phyloP scores from a whole-genome alignment of 1,284 basidiomycete species.

The Amanita bisporigera region DNA sequence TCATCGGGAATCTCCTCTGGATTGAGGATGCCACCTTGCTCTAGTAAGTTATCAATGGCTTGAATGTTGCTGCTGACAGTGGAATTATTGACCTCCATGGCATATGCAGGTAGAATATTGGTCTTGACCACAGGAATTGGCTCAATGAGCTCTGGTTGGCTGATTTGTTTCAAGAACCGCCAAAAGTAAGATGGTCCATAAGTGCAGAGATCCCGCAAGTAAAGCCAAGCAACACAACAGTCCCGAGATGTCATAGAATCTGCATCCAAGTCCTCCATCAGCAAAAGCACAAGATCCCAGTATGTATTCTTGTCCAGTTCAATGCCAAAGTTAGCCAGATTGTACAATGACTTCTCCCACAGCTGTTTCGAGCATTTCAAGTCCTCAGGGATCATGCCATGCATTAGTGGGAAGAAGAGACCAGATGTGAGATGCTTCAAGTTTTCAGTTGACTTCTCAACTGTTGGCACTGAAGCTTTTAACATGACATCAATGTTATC shows the following conservation, averaged over 20 bases:
- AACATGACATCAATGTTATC: constrained; percentile 12
- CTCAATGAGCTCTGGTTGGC: constrained; percentile 12
- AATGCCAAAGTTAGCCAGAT: neutral
- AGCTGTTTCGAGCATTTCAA: constrained; percentile 19
- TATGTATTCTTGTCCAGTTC: constrained; percentile 2
- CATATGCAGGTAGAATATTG: constrained; percentile 10
- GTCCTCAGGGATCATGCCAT: constrained; percentile 26
- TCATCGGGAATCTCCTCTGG: constrained; percentile 7
- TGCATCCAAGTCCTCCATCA: neutral
- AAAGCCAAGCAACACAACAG: neutral
- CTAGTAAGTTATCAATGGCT: constrained; percentile 19
- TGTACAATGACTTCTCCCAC: constrained; percentile 1
- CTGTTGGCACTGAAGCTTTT: neutral
- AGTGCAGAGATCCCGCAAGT: neutral
- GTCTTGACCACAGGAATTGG: constrained; percentile 21
- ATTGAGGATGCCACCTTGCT: constrained; percentile 19
- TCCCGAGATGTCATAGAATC: neutral
- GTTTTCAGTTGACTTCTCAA: neutral
- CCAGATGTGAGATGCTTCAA: constrained; percentile 9
- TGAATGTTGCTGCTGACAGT: constrained; percentile 23
- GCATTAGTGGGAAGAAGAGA: constrained; percentile 10
- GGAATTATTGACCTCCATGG: constrained; percentile 25
- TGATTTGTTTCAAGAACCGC: constrained; percentile 10
- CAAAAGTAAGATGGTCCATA: neutral
- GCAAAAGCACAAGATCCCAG: neutral